Evolutionary conservation across 345 rosid genomes (phyloP).

Genomic region (Geranium brycei): DNA sequence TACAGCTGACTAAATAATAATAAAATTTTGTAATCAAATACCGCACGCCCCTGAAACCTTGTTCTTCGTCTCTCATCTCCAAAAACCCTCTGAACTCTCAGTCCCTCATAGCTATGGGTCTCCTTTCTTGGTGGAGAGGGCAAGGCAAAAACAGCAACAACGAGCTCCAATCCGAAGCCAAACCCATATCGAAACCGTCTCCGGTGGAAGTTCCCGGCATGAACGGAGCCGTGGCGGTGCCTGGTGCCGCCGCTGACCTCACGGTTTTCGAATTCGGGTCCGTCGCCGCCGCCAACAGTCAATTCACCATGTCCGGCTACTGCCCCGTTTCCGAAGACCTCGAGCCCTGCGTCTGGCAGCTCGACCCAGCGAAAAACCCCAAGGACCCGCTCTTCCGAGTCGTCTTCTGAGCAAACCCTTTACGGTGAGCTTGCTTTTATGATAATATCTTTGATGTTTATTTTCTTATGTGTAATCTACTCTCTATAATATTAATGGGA

Average conservation of each 20-base stretch:
- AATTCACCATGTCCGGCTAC: slow-evolving; percentile 81
- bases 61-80: too few species aligned
- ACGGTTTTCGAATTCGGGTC: slow-evolving; percentile 92
- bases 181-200: not conserved
- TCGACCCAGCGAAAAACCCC: slow-evolving; percentile 51
- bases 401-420: slow-evolving; percentile 38
- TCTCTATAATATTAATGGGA: not conserved
- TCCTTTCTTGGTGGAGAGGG: slow-evolving; percentile 75
- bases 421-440: too few species aligned
- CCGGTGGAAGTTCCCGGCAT: slow-evolving; percentile 32
- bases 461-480: not conserved
- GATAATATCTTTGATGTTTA: not conserved
- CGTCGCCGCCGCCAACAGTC: slow-evolving; percentile 50
- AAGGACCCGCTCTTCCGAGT: slow-evolving; percentile 90
- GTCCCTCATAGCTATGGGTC: slow-evolving; percentile 37
- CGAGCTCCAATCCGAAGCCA: slow-evolving; percentile 25
- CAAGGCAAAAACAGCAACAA: not conserved
- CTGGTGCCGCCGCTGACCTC: slow-evolving; percentile 45
- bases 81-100: too few species aligned
- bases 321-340: slow-evolving; percentile 90
- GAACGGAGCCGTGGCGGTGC: slow-evolving; percentile 86
- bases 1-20: too few species aligned
- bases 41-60: too few species aligned
- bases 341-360: slow-evolving; percentile 90
- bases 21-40: too few species aligned